phyloP scores from a whole-genome alignment of 176 grass and related monocot genomes.

The Rhynchospora breviuscula region DNA sequence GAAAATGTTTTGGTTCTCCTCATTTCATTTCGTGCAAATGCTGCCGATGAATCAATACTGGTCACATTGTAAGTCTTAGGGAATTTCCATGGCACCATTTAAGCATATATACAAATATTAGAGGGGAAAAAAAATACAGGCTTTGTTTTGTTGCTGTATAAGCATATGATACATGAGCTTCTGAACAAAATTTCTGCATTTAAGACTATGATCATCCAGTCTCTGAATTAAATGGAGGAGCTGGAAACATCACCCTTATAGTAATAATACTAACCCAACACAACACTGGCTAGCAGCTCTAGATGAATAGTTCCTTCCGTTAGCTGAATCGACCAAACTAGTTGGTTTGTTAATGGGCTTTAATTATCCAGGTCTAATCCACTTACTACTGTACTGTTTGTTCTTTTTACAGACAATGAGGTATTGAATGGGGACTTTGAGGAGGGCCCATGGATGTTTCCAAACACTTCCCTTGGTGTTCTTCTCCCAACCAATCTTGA shows the following conservation, averaged over 20 bases:
- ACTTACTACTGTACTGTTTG: background rate
- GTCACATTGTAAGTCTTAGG: background rate
- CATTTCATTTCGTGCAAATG: background rate
- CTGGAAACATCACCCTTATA: background rate
- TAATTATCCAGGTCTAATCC: background rate
- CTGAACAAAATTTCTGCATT: background rate
- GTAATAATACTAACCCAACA: background rate
- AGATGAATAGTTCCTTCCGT: no score
- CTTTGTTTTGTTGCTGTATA: background rate
- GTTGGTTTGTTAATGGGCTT: background rate
- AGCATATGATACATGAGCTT: background rate
- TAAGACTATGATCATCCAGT: background rate
- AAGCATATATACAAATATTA: background rate
- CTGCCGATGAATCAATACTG: background rate
- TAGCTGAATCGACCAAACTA: no score
- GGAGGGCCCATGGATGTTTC: conserved; percentile 96
- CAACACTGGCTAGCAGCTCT: background rate
- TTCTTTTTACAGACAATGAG: conserved; percentile 50
- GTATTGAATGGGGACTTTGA: conserved; percentile 92
- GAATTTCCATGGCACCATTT: background rate
- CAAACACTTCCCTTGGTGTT: conserved; percentile 80
- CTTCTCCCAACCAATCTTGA: conserved; percentile 93
- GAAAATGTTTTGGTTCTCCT: background rate
- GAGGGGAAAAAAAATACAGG: no score
- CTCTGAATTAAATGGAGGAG: background rate